A percentile compares a stretch with the other conserved stretches of the same genome.
These are phyloP conservation scores for Aspergillus jensenii DNA, from an alignment of 2,329 filamentous ascomycete species.

Conservation along the genomic window DNA sequence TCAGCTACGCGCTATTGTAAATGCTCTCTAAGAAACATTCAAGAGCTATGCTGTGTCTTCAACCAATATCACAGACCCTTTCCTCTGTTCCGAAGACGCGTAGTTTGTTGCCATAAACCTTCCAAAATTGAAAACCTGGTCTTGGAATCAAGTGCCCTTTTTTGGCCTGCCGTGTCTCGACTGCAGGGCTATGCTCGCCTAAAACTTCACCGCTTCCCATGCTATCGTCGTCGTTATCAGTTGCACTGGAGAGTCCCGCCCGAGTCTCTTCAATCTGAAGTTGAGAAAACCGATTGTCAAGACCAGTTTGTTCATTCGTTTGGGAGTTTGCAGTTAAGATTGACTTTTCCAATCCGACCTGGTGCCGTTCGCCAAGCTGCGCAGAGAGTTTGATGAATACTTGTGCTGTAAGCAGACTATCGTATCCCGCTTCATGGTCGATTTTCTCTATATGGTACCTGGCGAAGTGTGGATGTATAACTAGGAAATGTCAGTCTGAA, in stretches of 20 bases:
- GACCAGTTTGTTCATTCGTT: background rate
- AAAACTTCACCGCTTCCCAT: background rate
- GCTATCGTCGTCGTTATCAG: background rate
- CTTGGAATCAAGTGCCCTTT: conserved; percentile 52
- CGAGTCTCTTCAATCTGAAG: background rate
- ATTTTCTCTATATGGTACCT: conserved; percentile 30
- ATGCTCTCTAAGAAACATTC: background rate
- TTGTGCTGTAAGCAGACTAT: conserved; percentile 61
- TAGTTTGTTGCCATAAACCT: conserved; percentile 58
- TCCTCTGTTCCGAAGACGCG: conserved; percentile 62
- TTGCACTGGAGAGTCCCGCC: background rate
- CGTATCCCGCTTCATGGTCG: conserved; percentile 62
- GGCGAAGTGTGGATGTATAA: conserved; percentile 28
- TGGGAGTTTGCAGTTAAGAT: too few relatives aligned
- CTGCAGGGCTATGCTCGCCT: conserved; percentile 1
- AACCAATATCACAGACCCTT: conserved; percentile 38
- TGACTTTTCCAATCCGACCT: background rate
- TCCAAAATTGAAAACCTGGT: conserved; percentile 56
- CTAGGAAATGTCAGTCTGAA: conserved; percentile 25
- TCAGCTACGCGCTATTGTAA: background rate
- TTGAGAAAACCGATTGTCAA: background rate
- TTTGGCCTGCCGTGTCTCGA: conserved; percentile 24
- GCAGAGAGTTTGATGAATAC: conserved; percentile 57
- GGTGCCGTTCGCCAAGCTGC: conserved; percentile 41
- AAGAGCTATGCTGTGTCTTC: background rate